Percentiles rank a stretch among this genome's conserved stretches.
These are phyloP conservation scores for Cyberlindnera amylophila DNA, from an alignment of 805 yeast species.

Conservation along the genomic window DNA sequence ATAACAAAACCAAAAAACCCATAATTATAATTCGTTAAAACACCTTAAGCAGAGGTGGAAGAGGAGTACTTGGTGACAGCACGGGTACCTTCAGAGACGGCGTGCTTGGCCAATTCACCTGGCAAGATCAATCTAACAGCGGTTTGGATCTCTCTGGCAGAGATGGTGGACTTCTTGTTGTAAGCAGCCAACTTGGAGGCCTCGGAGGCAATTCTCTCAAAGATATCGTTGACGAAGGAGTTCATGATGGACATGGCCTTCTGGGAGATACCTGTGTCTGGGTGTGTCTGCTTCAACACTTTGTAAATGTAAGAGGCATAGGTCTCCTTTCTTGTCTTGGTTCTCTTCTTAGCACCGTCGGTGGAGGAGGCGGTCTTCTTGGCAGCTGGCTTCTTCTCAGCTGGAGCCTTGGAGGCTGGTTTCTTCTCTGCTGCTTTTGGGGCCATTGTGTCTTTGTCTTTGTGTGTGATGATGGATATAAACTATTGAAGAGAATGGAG, in stretches of 20 bases:
- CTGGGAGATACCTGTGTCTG: slow-evolving; percentile 98
- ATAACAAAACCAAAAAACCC: slow-evolving; percentile 13
- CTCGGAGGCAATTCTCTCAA: slow-evolving; percentile 96
- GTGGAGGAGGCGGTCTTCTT: slow-evolving; percentile 83
- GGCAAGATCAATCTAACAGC: slow-evolving; percentile 98
- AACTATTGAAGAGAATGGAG: not conserved
- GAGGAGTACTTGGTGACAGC: slow-evolving; percentile 96
- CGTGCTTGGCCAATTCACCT: slow-evolving; percentile 98
- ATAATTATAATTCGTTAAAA: slow-evolving; percentile 13
- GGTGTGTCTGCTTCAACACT: slow-evolving; percentile 97
- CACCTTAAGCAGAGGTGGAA: slow-evolving; percentile 37
- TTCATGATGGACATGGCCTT: slow-evolving; percentile 98
- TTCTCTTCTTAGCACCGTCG: slow-evolving; percentile 82
- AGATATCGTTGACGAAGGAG: slow-evolving; percentile 96
- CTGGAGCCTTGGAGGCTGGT: slow-evolving; percentile 94
- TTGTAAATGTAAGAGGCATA: slow-evolving; percentile 97
- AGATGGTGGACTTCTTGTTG: slow-evolving; percentile 96
- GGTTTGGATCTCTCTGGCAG: slow-evolving; percentile 98
- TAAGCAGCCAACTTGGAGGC: slow-evolving; percentile 98
- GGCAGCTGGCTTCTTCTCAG: slow-evolving; percentile 90
- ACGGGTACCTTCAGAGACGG: slow-evolving; percentile 98
- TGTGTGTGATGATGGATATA: not conserved
- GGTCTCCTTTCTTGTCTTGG: slow-evolving; percentile 95
- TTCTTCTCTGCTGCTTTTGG: slow-evolving; percentile 53
- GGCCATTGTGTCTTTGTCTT: slow-evolving; percentile 38